Percentiles rank a stretch among this genome's conserved stretches.
Evolutionary conservation across 495 filamentous ascomycete genomes (phyloP).

Genomic region (Hypoxylon fuscum): DNA sequence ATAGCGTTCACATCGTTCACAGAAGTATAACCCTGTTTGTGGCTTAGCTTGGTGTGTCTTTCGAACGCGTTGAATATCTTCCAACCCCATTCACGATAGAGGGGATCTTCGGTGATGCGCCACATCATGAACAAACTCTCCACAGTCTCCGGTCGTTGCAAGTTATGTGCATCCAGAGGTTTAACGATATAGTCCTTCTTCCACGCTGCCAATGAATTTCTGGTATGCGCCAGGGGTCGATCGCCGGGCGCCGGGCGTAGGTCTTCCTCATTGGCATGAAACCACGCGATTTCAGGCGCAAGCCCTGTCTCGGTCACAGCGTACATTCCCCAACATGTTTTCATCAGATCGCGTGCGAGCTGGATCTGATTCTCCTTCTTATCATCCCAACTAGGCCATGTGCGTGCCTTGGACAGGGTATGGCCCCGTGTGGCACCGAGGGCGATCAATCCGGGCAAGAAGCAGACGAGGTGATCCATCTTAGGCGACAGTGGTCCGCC

Average conservation of each 20-base stretch:
- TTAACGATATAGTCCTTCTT: constrained; percentile 72
- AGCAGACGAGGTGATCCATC: constrained; percentile 86
- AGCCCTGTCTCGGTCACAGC: constrained; percentile 72
- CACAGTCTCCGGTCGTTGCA: constrained; percentile 84
- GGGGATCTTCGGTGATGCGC: constrained; percentile 78
- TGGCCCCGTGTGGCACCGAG: constrained; percentile 76
- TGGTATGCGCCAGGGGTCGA: constrained; percentile 10
- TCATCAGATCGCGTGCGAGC: constrained; percentile 75
- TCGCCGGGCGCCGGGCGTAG: constrained; percentile 50
- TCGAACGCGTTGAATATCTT: constrained; percentile 80
- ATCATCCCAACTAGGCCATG: constrained; percentile 65
- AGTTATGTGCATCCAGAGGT: constrained; percentile 71
- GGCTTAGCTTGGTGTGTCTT: constrained; percentile 64
- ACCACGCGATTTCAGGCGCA: constrained; percentile 78
- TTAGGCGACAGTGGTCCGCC: constrained; percentile 65
- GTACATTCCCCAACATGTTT: constrained; percentile 86
- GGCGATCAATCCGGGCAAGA: constrained; percentile 80
- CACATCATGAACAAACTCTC: constrained; percentile 86
- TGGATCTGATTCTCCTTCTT: constrained; percentile 74
- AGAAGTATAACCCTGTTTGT: constrained; percentile 66
- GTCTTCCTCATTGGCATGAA: constrained; percentile 56
- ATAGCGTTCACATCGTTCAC: constrained; percentile 67
- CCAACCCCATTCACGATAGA: constrained; percentile 85
- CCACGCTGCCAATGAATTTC: constrained; percentile 23
- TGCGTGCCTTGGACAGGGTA: constrained; percentile 67